Evolutionary conservation across 768 basidiomycete genomes (phyloP), one percentile per base, ranked within the genome.

Genomic region (Podaxis sp.): DNA sequence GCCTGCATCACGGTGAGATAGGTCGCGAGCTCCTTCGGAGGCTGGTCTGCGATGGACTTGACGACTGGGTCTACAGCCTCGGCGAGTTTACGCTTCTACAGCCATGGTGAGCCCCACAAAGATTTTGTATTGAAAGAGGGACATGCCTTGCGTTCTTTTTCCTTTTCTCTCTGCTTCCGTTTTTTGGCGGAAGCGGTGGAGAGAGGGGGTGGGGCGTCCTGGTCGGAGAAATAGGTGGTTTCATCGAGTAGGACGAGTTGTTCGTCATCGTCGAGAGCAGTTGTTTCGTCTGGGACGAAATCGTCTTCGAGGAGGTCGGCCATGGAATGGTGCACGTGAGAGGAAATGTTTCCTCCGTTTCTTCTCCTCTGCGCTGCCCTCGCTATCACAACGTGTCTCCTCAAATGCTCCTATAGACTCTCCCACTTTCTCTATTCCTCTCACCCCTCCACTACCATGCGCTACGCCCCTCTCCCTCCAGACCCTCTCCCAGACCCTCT

Each of bases 281-380:
- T 82, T 0, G 73, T 72, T 36, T 84, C 83, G 56, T 75, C 72
- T 5, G 74, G 78, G 46, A 76, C 68, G 70, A 89, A 93, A 66
- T 93, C 89, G 72, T 95, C 93, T 53, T 90, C 91, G 20, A 95
- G 80, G 78, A 92, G 92, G 78, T 95, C 91, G 48, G 88, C 87
- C 64, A 56, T 55, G 36, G 48, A 20, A 41, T 46, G 30, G 54
- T 26, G 37, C 61, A 62, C 61, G 61, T 62, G 61, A 61, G 51
- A 30, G 54, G 36, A 22, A 15, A 58, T 38, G 37, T 28, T 40
- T 62, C n/a, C 37, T 46, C 12, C 10, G 15, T 44, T 44, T 44
- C 41, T 44, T 44, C 26, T 33, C n/a, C 57, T 22, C 57, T 36
- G 13, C 12, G 17, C n/a, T 12, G 41, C 28, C 40, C 41, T 54